phyloP scores from a whole-genome alignment of 495 filamentous ascomycete species.

The Xylaria nigripes region DNA sequence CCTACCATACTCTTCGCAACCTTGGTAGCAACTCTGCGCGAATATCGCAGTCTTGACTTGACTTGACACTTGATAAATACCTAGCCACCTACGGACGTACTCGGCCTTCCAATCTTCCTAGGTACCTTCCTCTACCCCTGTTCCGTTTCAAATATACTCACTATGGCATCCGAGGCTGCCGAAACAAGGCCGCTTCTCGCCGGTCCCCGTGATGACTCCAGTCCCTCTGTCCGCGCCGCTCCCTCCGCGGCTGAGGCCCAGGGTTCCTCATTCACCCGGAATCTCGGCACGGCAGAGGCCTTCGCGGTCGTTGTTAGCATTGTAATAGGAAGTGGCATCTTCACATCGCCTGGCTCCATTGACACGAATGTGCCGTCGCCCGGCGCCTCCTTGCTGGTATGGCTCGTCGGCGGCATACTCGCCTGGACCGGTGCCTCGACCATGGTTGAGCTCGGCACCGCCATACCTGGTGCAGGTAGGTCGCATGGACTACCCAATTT shows the following conservation, averaged over 20 bases:
- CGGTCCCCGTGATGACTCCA: slow-evolving; percentile 8
- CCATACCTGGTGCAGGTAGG: slow-evolving; percentile 41
- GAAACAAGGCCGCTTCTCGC: slow-evolving; percentile 25
- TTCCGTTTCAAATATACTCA: too few relatives aligned
- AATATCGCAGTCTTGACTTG: too few relatives aligned
- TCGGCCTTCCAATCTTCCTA: too few relatives aligned
- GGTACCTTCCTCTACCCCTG: too few relatives aligned
- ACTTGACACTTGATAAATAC: too few relatives aligned
- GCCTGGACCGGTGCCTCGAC: slow-evolving; percentile 50
- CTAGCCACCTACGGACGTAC: too few relatives aligned
- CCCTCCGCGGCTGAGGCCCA: slow-evolving; percentile 10
- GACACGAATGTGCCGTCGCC: slow-evolving; percentile 50
- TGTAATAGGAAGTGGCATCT: slow-evolving; percentile 48
- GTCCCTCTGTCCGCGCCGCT: background rate
- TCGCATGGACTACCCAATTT: background rate
- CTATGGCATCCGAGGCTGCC: slow-evolving; percentile 15
- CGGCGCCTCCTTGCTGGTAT: slow-evolving; percentile 42
- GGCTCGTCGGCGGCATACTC: slow-evolving; percentile 45
- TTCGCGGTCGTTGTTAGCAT: slow-evolving; percentile 50
- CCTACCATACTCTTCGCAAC: too few relatives aligned
- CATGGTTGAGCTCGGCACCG: slow-evolving; percentile 47
- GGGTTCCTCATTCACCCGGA: slow-evolving; percentile 35
- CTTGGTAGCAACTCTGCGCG: too few relatives aligned
- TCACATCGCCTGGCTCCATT: slow-evolving; percentile 49
- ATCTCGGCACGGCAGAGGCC: slow-evolving; percentile 42